Evolutionary conservation across 1,139 yeast species (phyloP).

Genomic region (Blastobotrys apis): DNA sequence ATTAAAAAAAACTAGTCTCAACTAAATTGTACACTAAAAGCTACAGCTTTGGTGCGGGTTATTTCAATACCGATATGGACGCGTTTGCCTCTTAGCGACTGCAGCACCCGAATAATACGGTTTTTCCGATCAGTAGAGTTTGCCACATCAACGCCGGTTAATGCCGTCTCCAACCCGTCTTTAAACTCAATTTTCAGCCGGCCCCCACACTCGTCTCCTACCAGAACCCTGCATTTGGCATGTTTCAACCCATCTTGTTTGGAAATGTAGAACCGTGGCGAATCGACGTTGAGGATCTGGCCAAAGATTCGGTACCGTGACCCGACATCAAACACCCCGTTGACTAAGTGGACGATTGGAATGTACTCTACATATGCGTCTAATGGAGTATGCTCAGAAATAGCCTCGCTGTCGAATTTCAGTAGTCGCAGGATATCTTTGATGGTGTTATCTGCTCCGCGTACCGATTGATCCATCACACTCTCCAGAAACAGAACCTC

Average conservation of each 20-base stretch:
- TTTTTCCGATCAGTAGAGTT: slow-evolving; percentile 6
- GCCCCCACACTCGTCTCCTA: slow-evolving; percentile 11
- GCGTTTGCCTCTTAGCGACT: slow-evolving; percentile 7
- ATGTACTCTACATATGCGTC: neutral
- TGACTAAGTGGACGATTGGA: slow-evolving; percentile 11
- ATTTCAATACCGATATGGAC: slow-evolving; percentile 10
- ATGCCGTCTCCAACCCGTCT: slow-evolving; percentile 12
- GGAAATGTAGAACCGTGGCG: slow-evolving; percentile 11
- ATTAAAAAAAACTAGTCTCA: no score
- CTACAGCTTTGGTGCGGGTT: slow-evolving; percentile 2
- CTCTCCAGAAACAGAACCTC: slow-evolving; percentile 9
- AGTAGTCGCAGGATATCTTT: slow-evolving; percentile 10
- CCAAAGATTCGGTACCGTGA: slow-evolving; percentile 10
- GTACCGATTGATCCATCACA: slow-evolving; percentile 2
- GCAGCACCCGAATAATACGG: slow-evolving; percentile 2
- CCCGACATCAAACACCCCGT: slow-evolving; percentile 9
- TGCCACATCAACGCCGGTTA: slow-evolving; percentile 11
- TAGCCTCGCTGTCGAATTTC: slow-evolving; percentile 6
- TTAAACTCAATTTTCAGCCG: slow-evolving; percentile 6
- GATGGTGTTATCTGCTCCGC: slow-evolving; percentile 2
- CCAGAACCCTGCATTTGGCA: slow-evolving; percentile 12
- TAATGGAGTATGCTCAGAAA: slow-evolving; percentile 1
- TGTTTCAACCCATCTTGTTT: slow-evolving; percentile 10
- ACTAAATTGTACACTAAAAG: slow-evolving; percentile 9
- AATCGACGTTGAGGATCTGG: slow-evolving; percentile 3